Percentiles rank a stretch among this genome's conserved stretches.
Conservation (phyloP, 1,284 basidiomycete genomes). For the Athelia sp. region DNA sequence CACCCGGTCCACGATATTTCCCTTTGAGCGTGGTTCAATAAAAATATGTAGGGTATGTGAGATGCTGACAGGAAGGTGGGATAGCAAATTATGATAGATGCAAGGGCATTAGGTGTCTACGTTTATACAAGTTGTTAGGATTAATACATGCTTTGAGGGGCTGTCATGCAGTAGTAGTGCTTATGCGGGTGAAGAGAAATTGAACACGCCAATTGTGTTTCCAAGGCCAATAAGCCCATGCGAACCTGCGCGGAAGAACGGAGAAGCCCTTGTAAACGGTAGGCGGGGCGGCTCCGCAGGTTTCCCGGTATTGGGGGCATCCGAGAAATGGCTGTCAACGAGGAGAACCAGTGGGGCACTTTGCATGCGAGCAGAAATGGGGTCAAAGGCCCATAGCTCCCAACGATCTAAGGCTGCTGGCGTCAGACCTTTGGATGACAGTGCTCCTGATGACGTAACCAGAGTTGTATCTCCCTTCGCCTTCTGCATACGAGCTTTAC, state of each 20-base stretch:
- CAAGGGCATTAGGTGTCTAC: too few species aligned
- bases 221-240: conserved; percentile 70
- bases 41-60: too few species aligned
- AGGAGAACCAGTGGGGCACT: conserved; percentile 48
- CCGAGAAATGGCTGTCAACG: conserved; percentile 13
- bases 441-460: conserved; percentile 4
- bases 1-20: too few species aligned
- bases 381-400: conserved; percentile 77
- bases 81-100: too few species aligned
- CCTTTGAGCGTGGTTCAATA: too few species aligned
- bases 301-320: conserved; percentile 9
- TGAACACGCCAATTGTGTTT: conserved; percentile 70
- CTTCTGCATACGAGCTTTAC: conserved; percentile 45
- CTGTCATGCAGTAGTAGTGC: background rate
- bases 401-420: conserved; percentile 65
- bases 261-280: conserved; percentile 73
- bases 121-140: too few species aligned
- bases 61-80: too few species aligned
- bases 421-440: conserved; percentile 44
- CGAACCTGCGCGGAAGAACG: conserved; percentile 45
- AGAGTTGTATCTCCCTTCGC: conserved; percentile 15
- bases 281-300: conserved; percentile 48
- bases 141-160: too few species aligned
- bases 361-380: conserved; percentile 38
- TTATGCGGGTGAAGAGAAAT: conserved; percentile 23